Percentiles rank a stretch among this genome's conserved stretches.
phyloP scores from a whole-genome alignment of 495 filamentous ascomycete species.

The Xylaria telfairii region DNA sequence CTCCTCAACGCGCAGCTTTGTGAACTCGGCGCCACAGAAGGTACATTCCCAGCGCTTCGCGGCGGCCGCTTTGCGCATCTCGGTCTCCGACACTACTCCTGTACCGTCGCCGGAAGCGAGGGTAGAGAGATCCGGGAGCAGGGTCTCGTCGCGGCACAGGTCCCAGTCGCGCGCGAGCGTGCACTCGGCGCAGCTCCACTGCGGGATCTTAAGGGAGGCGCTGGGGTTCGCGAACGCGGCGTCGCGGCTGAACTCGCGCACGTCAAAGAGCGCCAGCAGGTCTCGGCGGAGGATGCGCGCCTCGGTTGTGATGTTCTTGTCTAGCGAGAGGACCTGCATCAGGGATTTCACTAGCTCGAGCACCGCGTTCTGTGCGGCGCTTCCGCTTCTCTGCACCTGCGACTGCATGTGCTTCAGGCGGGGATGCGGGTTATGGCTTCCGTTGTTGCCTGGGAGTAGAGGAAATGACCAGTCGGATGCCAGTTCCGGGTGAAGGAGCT shows the following conservation, averaged over 20 bases:
- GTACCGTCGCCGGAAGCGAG: slow-evolving; percentile 12
- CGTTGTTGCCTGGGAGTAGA: slow-evolving; percentile 69
- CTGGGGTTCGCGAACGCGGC: slow-evolving; percentile 88
- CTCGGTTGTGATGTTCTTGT: slow-evolving; percentile 86
- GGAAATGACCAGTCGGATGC: slow-evolving; percentile 90
- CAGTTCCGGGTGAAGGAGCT: slow-evolving; percentile 88
- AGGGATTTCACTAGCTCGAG: slow-evolving; percentile 90
- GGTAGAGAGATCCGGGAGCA: slow-evolving; percentile 63
- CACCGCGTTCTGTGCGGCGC: slow-evolving; percentile 65
- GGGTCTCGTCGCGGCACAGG: slow-evolving; percentile 88
- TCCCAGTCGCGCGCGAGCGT: slow-evolving; percentile 88
- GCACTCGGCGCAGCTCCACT: slow-evolving; percentile 85
- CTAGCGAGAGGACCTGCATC: slow-evolving; percentile 87
- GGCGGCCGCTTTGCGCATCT: slow-evolving; percentile 40
- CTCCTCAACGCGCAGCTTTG: slow-evolving; percentile 82
- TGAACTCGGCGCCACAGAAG: slow-evolving; percentile 77
- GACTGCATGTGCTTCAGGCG: slow-evolving; percentile 30
- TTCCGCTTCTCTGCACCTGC: slow-evolving; percentile 42
- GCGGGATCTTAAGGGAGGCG: slow-evolving; percentile 70
- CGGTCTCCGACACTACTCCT: slow-evolving; percentile 22
- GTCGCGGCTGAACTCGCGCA: slow-evolving; percentile 90
- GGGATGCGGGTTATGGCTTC: slow-evolving; percentile 52
- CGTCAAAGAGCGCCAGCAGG: slow-evolving; percentile 84
- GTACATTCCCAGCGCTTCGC: slow-evolving; percentile 75
- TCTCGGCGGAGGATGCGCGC: slow-evolving; percentile 87